A percentile compares a stretch with the other conserved stretches of the same genome.
These are phyloP conservation scores for Henckelia pumila DNA, from an alignment of 257 asterid species.

Conservation along the genomic window DNA sequence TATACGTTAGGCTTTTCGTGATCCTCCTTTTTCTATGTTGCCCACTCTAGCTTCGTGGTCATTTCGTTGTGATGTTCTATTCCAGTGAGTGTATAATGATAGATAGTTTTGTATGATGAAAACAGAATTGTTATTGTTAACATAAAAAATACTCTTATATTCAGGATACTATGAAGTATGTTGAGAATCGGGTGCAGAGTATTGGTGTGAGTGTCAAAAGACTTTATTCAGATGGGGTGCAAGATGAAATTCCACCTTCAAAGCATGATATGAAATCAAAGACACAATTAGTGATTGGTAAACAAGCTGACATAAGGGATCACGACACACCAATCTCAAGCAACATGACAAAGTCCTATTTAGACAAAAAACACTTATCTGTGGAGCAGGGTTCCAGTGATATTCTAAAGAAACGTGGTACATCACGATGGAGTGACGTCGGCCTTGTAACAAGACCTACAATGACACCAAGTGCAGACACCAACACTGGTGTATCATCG, in stretches of 20 bases:
- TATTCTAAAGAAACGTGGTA: slow-evolving; percentile 1
- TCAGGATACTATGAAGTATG: slow-evolving; percentile 57
- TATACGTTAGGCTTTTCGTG: not conserved
- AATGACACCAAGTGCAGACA: slow-evolving; percentile 18
- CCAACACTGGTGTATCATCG: slow-evolving; percentile 22
- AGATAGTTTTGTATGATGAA: not conserved
- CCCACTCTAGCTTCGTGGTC: slow-evolving; percentile 1
- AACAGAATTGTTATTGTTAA: not conserved
- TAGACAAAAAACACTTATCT: slow-evolving; percentile 23
- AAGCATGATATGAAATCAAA: slow-evolving; percentile 22
- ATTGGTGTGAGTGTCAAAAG: slow-evolving; percentile 56
- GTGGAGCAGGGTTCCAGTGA: slow-evolving; percentile 24
- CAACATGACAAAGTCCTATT: slow-evolving; percentile 10
- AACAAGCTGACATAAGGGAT: slow-evolving; percentile 23
- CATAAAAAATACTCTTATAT: not conserved
- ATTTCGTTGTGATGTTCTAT: not conserved
- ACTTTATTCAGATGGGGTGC: slow-evolving; percentile 50
- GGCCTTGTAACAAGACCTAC: slow-evolving; percentile 12
- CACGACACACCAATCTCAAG: slow-evolving; percentile 13
- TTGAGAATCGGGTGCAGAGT: slow-evolving; percentile 58
- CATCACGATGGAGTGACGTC: slow-evolving; percentile 18
- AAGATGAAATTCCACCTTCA: slow-evolving; percentile 43
- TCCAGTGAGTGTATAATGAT: not conserved
- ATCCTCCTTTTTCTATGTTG: slow-evolving; percentile 11
- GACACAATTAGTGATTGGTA: slow-evolving; percentile 19